phyloP scores from a whole-genome alignment of 2,329 filamentous ascomycete genomes.

The Penicillium sp. region DNA sequence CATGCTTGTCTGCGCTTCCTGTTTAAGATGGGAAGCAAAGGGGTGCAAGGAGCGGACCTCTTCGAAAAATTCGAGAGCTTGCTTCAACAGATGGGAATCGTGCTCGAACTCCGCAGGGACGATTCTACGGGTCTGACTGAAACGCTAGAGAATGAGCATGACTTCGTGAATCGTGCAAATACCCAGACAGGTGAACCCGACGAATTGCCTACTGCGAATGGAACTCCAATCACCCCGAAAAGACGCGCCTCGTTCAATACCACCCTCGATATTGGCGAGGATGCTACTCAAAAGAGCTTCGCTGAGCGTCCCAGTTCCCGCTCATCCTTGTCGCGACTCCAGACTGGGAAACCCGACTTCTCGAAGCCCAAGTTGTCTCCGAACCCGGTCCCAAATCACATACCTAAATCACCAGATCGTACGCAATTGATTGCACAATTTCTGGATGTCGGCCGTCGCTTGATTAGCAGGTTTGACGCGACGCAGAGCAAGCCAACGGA shows the following conservation, averaged over 20 bases:
- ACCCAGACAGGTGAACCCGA: constrained; percentile 20
- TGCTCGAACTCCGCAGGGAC: constrained; percentile 59
- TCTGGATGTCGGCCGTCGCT: constrained; percentile 37
- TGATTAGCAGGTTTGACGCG: constrained; percentile 35
- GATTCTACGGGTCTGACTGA: constrained; percentile 39
- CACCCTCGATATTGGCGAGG: constrained; percentile 51
- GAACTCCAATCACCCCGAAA: constrained; percentile 30
- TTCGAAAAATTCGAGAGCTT: constrained; percentile 68
- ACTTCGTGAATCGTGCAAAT: constrained; percentile 24
- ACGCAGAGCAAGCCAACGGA: constrained; percentile 20
- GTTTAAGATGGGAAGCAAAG: constrained; percentile 68
- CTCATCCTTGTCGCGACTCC: constrained; percentile 44
- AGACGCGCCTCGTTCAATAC: constrained; percentile 57
- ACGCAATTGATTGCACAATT: constrained; percentile 41
- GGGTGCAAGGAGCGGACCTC: constrained; percentile 56
- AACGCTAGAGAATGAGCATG: constrained; percentile 28
- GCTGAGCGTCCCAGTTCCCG: constrained; percentile 42
- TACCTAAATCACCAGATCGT: constrained; percentile 30
- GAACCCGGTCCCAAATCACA: constrained; percentile 11
- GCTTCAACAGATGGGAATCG: constrained; percentile 67
- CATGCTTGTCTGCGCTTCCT: constrained; percentile 73
- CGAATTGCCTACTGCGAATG: constrained; percentile 27
- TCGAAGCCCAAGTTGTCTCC: constrained; percentile 21
- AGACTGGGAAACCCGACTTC: constrained; percentile 39
- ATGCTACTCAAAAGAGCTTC: constrained; percentile 48